Evolutionary conservation across 2,329 filamentous ascomycete genomes (phyloP), one percentile per base, ranked within the genome.

Genomic region (Hypocrella siamensis): DNA sequence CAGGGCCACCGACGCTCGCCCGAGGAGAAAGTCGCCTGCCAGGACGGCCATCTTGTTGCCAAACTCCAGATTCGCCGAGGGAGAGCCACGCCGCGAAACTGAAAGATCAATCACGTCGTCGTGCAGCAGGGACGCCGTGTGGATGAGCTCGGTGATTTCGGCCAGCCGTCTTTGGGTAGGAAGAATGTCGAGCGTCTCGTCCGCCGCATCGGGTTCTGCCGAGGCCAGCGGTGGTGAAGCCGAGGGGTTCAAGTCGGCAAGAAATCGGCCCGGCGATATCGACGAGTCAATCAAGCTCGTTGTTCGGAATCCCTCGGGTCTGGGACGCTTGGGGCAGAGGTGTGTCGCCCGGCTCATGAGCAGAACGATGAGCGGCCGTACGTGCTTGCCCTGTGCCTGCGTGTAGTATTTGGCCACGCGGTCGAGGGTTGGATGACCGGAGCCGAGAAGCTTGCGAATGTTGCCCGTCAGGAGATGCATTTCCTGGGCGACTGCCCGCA

Each of bases 11-110:
- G 90, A 98, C 2, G 90, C 90, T 31, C 90, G 72, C 4, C 88
- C 88, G 2, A 98, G 69, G 28, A 98, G 62, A 49, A 98, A 98
- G 52, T 98, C 90, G n/a, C 90, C 90, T 0, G 90, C 90, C 42
- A 98, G 60, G 3, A 98, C 88, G 11, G 90, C 88, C 88, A 98
- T 96, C 58, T 98, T 98, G 64, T 98, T 98, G 40, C 90, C 90
- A 47, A 96, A 96, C 47, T 86, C 82, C 38, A 90, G 70, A 53
- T 98, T 98, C 19, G 90, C 90, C 2, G 83, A 93, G 6, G 83
- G 79, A 3, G 75, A 74, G 19, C 83, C 82, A 37, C 90, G 80
- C 34, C 90, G 75, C 9, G 85, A 79, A 26, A 82, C 67, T 1
- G 86, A 92, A 52, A 88, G 81, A 52, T 98, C 90, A 49, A 98